Base-by-base conservation (phyloP, 441 rosid genomes). In the Eruca vesicaria region DNA sequence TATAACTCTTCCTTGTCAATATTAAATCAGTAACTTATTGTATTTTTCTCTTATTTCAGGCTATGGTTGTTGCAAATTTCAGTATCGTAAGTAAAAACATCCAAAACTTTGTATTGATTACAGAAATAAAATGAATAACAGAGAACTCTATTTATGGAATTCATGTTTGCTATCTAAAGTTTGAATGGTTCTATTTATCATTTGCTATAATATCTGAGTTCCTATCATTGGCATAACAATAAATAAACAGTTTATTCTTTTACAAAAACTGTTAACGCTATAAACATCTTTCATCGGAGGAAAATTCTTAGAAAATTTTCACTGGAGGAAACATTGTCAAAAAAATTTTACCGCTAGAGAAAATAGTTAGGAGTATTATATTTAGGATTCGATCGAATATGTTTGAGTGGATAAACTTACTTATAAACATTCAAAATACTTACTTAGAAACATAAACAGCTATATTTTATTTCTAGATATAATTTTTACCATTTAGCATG, bases 21-120 rank as follows among this genome's bases (percentile, higher is more conserved):
- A 12, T 52, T 4, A 3, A 18, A 12, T 64, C 35, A 19, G 20
- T 14, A 14, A 9, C 52, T 60, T 31, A 19, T 7, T 21, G 5
- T 16, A 14, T 7, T 10, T 45, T 20, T 56, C 19, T 43, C 16
- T 38, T 62, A 19, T 56, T 69, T 23, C 73, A 76, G 79, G 79
- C 38, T 41, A 41, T 38, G 74, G 65, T 6, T 0, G 6, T 63
- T 76, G 79, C 71, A 69, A 9, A 32, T 76, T 18, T 63, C 21
- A 76, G 11, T 76, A 6, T 56, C 58, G 58, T 4, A n/a, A 19
- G 50, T 69, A 26, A 61, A 48, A 71, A 14, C 0, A 41, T 41
- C 10, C 14, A 43, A 36, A 41, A 35, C 33, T 41, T 41, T 28
- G 35, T 14, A 50, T 21, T 21, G 14, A 28, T 16, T 10, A 23